Conservation (phyloP, 495 filamentous ascomycete species). For the Penicillium herquei region DNA sequence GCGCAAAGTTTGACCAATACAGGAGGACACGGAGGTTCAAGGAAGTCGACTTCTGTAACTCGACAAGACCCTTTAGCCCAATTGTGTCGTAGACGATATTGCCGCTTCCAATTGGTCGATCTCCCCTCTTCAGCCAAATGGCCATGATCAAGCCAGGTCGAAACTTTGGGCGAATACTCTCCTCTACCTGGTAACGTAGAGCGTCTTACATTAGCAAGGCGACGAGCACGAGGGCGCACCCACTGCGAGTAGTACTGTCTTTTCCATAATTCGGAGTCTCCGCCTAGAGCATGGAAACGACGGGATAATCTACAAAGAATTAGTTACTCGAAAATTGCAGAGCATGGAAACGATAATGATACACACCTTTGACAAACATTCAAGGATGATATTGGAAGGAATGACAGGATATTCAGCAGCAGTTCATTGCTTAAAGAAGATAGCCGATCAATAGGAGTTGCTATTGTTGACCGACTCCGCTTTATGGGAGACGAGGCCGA, state of each 20-base stretch:
- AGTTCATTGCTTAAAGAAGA: conserved; percentile 83
- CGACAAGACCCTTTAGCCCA: conserved; percentile 84
- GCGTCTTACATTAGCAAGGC: conserved; percentile 66
- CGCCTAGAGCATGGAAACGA: conserved; percentile 69
- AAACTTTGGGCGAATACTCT: conserved; percentile 67
- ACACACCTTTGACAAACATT: conserved; percentile 64
- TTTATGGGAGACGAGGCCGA: conserved; percentile 27
- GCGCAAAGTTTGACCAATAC: conserved; percentile 70
- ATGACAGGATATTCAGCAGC: conserved; percentile 78
- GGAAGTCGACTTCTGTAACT: conserved; percentile 72
- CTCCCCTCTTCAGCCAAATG: conserved; percentile 51
- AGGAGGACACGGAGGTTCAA: conserved; percentile 53
- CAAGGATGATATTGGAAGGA: conserved; percentile 66
- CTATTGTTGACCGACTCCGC: conserved; percentile 30
- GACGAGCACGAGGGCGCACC: conserved; percentile 76
- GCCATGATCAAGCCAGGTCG: conserved; percentile 81
- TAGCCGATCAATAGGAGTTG: conserved; percentile 37
- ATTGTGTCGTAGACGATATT: conserved; percentile 88
- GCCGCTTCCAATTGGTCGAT: conserved; percentile 78
- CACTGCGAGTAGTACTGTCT: conserved; percentile 84
- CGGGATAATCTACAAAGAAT: conserved; percentile 60
- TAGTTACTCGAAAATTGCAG: neutral
- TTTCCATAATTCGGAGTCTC: conserved; percentile 91
- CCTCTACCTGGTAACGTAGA: conserved; percentile 40
- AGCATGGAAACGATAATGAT: neutral